phyloP scores from a whole-genome alignment of 805 yeast genomes.

The Blastobotrys chiropterorum region DNA sequence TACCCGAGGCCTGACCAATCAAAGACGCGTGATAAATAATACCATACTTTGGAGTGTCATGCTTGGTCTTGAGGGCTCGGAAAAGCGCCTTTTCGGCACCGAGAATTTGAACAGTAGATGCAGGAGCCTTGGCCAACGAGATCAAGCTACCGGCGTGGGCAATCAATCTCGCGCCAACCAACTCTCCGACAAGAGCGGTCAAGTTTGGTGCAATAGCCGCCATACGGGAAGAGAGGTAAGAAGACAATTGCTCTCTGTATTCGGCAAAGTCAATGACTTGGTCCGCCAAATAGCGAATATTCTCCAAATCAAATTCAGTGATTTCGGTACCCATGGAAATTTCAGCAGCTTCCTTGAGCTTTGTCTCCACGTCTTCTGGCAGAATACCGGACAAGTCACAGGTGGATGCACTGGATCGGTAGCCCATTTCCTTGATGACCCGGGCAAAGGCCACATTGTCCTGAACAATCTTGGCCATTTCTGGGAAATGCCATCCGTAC shows the following conservation, averaged over 20 bases:
- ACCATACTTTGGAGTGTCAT: slow-evolving; percentile 98
- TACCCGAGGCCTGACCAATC: slow-evolving; percentile 97
- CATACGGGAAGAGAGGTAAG: slow-evolving; percentile 90
- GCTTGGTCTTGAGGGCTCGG: slow-evolving; percentile 97
- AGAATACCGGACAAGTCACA: slow-evolving; percentile 85
- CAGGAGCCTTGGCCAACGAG: slow-evolving; percentile 95
- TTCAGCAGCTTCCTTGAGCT: slow-evolving; percentile 94
- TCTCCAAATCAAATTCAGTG: slow-evolving; percentile 80
- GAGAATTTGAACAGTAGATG: slow-evolving; percentile 94
- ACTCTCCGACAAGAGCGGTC: slow-evolving; percentile 92
- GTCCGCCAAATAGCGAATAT: slow-evolving; percentile 86
- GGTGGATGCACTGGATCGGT: slow-evolving; percentile 83
- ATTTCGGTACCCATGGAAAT: slow-evolving; percentile 99
- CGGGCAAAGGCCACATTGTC: slow-evolving; percentile 96
- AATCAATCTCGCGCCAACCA: slow-evolving; percentile 96
- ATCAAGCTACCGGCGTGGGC: slow-evolving; percentile 95
- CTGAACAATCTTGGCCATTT: slow-evolving; percentile 91
- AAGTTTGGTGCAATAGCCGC: slow-evolving; percentile 98
- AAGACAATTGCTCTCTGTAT: slow-evolving; percentile 92
- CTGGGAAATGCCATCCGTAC: slow-evolving; percentile 99
- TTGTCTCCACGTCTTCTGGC: slow-evolving; percentile 79
- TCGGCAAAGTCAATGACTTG: slow-evolving; percentile 95
- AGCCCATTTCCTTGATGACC: slow-evolving; percentile 88
- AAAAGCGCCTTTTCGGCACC: slow-evolving; percentile 99
- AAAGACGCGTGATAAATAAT: slow-evolving; percentile 92